Conservation (phyloP, 805 yeast species). For the Myxozyma mucilagina region DNA sequence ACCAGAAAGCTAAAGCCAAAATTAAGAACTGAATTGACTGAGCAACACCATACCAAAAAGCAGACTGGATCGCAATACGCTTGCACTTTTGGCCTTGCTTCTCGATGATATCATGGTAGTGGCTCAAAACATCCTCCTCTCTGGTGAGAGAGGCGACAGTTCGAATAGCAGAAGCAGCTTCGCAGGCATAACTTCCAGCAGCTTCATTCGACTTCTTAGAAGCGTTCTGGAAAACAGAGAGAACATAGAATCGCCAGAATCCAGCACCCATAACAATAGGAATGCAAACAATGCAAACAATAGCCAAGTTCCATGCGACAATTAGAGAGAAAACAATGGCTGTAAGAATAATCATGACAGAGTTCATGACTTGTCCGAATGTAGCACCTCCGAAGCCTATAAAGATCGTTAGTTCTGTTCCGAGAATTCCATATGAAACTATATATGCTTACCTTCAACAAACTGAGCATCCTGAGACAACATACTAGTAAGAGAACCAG, state of each 20-base stretch:
- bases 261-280: conserved; percentile 45
- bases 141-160: conserved; percentile 44
- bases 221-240: conserved; percentile 38
- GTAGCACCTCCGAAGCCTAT: conserved; percentile 35
- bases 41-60: conserved; percentile 41
- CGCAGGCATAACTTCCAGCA: conserved; percentile 31
- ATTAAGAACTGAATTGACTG: conserved; percentile 40
- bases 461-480: conserved; percentile 38
- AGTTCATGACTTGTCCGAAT: conserved; percentile 38
- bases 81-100: conserved; percentile 14
- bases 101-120: conserved; percentile 34
- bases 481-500: conserved; percentile 35
- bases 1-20: conserved; percentile 47
- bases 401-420: neutral
- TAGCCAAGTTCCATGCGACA: conserved; percentile 46
- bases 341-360: conserved; percentile 43
- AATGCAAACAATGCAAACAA: conserved; percentile 44
- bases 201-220: conserved; percentile 21
- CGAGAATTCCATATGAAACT: neutral
- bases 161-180: conserved; percentile 44
- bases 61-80: conserved; percentile 16
- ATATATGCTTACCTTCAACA: conserved; percentile 26
- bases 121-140: conserved; percentile 42
- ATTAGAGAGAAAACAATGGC: conserved; percentile 45
- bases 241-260: conserved; percentile 43